Evolutionary conservation across 2,329 filamentous ascomycete genomes (phyloP), one percentile per base, ranked within the genome.

Genomic region (Aspergillus fijiensis): DNA sequence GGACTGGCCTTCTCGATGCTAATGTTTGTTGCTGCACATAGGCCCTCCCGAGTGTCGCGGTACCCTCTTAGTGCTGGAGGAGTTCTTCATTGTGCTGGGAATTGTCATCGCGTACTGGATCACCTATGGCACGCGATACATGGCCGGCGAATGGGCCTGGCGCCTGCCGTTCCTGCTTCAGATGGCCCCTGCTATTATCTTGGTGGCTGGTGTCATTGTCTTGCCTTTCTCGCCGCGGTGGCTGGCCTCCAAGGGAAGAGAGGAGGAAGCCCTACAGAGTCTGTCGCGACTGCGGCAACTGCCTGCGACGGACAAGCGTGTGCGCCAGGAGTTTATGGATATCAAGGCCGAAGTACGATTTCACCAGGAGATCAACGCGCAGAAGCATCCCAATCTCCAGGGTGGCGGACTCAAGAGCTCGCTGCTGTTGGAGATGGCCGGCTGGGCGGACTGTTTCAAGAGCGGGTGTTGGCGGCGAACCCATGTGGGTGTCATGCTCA

Each of bases 161-260:
- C 69, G 79, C 29, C 70, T 82, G 0, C 80, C 80, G 0, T 82
- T 82, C 64, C 62, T 81, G 9, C 69, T 83, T 7, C 81, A 83
- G 63, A 76, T 82, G 62, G 66, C 77, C 12, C 76, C 76, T 1
- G 74, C 74, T 0, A 69, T 77, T 45, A 57, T 79, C 47, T 70
- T 79, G 3, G 67, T 69, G 2, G 71, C 67, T 1, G 74, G 76
- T 35, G 75, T 79, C 3, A 60, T 73, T 12, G 76, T 82, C 61
- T 74, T 85, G 47, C 84, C 84, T 0, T 85, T 81, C 65, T 85
- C 83, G 0, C 84, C 84, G 0, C 76, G 84, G 31, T 86, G 83
- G 78, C 77, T 86, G 0, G 78, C 77, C 7, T 77, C 76, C 5
- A 77, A 79, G 53, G 77, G 76, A 10, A 77, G 80, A 2, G 74